A percentile compares a stretch with the other conserved stretches of the same genome.
These are phyloP conservation scores for Phaseolus lunatus DNA, from an alignment of 306 rosid species.

Conservation along the genomic window DNA sequence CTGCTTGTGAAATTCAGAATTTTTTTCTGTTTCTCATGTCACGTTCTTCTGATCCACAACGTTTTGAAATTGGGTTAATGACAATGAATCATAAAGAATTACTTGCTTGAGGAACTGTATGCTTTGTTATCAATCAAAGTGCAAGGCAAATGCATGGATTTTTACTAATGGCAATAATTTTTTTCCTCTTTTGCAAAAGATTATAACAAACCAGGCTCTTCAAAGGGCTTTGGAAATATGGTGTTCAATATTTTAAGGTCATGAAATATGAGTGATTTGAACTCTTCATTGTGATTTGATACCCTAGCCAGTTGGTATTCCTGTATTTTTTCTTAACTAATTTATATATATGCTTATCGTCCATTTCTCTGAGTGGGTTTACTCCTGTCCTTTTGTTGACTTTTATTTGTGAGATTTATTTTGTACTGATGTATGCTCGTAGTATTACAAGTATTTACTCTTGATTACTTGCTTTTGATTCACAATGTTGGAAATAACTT, in stretches of 20 bases:
- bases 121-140: background rate
- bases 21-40: background rate
- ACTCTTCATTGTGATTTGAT: background rate
- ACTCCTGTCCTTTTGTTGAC: background rate
- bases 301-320: background rate
- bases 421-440: conserved; percentile 2
- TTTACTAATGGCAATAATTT: background rate
- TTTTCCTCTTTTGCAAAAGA: background rate
- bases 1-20: background rate
- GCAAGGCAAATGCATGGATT: conserved; percentile 23
- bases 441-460: background rate
- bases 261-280: conserved; percentile 6
- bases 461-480: conserved; percentile 18
- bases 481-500: background rate
- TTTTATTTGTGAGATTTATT: background rate
- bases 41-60: background rate
- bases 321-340: background rate
- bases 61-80: background rate
- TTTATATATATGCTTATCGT: background rate
- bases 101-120: conserved; percentile 3
- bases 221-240: background rate
- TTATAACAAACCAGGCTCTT: conserved; percentile 3
- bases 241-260: conserved; percentile 1
- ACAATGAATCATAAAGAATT: background rate
- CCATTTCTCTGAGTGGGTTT: background rate